Evolutionary conservation across 73 alveolate genomes (phyloP).

Genomic region (Tetrahymena malaccensis): DNA sequence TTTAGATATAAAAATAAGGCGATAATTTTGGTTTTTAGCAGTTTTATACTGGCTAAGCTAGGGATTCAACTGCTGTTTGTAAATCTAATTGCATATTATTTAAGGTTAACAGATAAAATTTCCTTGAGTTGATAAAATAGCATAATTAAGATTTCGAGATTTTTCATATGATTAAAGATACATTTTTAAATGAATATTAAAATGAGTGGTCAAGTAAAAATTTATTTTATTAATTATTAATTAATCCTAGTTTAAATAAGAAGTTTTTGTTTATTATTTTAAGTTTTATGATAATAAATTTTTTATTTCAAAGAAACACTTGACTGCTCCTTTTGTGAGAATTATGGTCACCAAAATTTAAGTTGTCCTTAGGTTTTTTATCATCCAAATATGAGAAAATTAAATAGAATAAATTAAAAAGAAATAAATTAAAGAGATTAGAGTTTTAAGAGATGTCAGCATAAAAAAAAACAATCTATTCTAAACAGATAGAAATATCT

Average conservation of each 20-base stretch:
- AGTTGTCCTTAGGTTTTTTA: neutral
- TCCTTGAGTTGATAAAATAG: neutral
- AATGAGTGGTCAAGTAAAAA: neutral
- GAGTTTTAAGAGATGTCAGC: neutral
- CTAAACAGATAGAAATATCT: neutral
- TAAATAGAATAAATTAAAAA: neutral
- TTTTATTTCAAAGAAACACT: neutral
- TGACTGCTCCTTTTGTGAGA: neutral
- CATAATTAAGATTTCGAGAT: neutral
- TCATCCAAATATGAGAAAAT: neutral
- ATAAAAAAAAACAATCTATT: neutral
- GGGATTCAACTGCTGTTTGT: neutral
- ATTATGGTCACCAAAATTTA: neutral
- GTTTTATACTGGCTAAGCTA: neutral
- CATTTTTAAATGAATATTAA: neutral
- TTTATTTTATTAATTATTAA: neutral
- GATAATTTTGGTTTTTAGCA: neutral
- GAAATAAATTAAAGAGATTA: neutral
- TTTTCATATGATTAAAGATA: neutral
- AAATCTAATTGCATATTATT: neutral
- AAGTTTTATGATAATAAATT: neutral
- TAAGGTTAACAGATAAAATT: neutral
- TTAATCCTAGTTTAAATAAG: too few relatives aligned
- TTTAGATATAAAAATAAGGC: neutral
- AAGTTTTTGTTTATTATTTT: neutral